Evolutionary conservation across 108 stramenopile species (phyloP).

Genomic region (Stephanodiscus triporus): DNA sequence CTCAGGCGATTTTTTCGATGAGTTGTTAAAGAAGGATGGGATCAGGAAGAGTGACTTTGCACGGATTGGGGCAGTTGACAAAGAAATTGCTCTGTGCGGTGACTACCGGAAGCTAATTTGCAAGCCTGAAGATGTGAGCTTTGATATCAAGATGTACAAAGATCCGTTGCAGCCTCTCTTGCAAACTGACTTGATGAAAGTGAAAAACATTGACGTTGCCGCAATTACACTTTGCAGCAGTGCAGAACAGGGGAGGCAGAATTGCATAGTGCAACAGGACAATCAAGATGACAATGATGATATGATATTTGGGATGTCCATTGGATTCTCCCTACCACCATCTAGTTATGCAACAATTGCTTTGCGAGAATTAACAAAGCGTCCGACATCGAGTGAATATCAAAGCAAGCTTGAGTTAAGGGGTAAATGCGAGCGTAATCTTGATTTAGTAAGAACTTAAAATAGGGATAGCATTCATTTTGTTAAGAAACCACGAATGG

Average conservation of each 20-base stretch:
- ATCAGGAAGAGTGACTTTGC: conserved; percentile 52
- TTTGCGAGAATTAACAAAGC: conserved; percentile 84
- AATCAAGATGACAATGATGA: conserved; percentile 4
- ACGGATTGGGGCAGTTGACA: conserved; percentile 52
- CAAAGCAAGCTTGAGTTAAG: conserved; percentile 69
- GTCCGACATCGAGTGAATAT: conserved; percentile 82
- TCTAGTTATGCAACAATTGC: conserved; percentile 92
- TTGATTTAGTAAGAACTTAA: background rate
- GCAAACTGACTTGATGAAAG: conserved; percentile 85
- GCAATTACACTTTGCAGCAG: conserved; percentile 7
- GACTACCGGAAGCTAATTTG: conserved; percentile 87
- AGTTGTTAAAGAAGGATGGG: conserved; percentile 57
- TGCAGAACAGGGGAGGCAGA: conserved; percentile 12
- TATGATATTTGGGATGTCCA: conserved; percentile 69
- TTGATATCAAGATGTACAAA: conserved; percentile 62
- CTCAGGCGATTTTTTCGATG: conserved; percentile 53
- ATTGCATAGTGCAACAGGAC: background rate
- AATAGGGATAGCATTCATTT: background rate
- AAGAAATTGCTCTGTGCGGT: conserved; percentile 67
- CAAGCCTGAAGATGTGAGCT: conserved; percentile 69
- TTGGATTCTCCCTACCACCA: conserved; percentile 89
- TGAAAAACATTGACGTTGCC: conserved; percentile 42
- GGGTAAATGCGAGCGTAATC: conserved; percentile 50
- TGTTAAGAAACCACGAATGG: background rate
- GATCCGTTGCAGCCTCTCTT: conserved; percentile 81